A percentile compares a stretch with the other conserved stretches of the same genome.
These are phyloP conservation scores for Rhynchosporium graminicola DNA, from an alignment of 2,329 filamentous ascomycete genomes.

Conservation along the genomic window DNA sequence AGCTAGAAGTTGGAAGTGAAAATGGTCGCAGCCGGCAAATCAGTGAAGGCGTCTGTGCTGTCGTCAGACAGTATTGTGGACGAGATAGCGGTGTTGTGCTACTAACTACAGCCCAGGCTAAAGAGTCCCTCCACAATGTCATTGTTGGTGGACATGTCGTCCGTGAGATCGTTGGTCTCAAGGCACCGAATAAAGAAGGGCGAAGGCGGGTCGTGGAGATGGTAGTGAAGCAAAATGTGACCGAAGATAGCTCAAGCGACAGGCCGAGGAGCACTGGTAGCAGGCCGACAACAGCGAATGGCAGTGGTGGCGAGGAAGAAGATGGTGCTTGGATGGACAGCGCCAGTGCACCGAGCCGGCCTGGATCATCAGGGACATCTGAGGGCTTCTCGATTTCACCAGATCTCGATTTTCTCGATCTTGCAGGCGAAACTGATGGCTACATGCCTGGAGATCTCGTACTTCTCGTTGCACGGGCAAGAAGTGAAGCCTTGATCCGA, in stretches of 20 bases:
- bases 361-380: slow-evolving; percentile 42
- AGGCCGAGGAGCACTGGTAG: slow-evolving; percentile 50
- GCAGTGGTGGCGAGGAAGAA: slow-evolving; percentile 55
- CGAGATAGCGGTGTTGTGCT: slow-evolving; percentile 80
- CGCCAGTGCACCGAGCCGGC: slow-evolving; percentile 56
- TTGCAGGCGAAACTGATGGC: slow-evolving; percentile 91
- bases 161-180: slow-evolving; percentile 84
- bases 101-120: slow-evolving; percentile 87
- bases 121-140: slow-evolving; percentile 88
- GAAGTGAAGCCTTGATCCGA: slow-evolving; percentile 90
- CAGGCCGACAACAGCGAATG: slow-evolving; percentile 54
- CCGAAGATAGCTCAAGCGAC: slow-evolving; percentile 43
- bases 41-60: slow-evolving; percentile 82
- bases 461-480: slow-evolving; percentile 80
- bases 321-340: slow-evolving; percentile 75
- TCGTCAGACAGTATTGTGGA: slow-evolving; percentile 82
- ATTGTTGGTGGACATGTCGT: slow-evolving; percentile 91
- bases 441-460: slow-evolving; percentile 97
- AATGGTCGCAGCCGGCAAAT: slow-evolving; percentile 91
- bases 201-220: slow-evolving; percentile 81
- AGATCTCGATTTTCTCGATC: slow-evolving; percentile 84
- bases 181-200: slow-evolving; percentile 90
- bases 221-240: slow-evolving; percentile 61
- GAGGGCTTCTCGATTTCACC: slow-evolving; percentile 73
- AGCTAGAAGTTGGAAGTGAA: slow-evolving; percentile 89